phyloP scores from a whole-genome alignment of 129 eudicot genomes.

The Chrysanthemum seticuspe region DNA sequence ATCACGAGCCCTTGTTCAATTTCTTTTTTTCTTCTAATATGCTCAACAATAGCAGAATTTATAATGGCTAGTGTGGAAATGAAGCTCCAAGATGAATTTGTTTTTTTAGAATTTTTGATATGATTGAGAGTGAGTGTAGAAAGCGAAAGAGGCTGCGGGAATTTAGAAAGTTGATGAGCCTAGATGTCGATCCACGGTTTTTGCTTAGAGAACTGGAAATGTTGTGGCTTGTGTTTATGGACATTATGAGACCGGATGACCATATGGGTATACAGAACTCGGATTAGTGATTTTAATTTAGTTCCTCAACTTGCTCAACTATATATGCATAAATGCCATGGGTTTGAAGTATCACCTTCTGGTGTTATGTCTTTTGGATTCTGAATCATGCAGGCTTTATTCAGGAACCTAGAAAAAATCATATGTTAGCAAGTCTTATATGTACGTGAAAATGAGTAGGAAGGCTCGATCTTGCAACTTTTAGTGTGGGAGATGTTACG shows the following conservation, averaged over 20 bases:
- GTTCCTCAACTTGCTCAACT: constrained; percentile 44
- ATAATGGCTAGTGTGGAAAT: constrained; percentile 33
- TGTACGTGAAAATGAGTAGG: too few species aligned
- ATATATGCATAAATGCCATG: constrained; percentile 34
- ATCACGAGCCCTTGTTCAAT: constrained; percentile 17
- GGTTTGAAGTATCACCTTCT: constrained; percentile 15
- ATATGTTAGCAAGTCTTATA: background rate
- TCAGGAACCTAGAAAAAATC: constrained; percentile 29
- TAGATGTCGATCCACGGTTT: constrained; percentile 42
- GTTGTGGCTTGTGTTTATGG: constrained; percentile 32
- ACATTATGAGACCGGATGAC: constrained; percentile 41
- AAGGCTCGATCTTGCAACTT: too few species aligned
- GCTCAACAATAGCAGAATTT: constrained; percentile 31
- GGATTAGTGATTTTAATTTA: constrained; percentile 40
- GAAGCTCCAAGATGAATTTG: constrained; percentile 15
- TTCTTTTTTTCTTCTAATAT: constrained; percentile 30
- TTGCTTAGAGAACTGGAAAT: constrained; percentile 29
- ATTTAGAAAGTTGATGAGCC: constrained; percentile 32
- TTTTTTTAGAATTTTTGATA: constrained; percentile 29
- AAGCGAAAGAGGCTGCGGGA: constrained; percentile 35
- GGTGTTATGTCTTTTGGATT: constrained; percentile 28
- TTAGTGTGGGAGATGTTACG: too few species aligned
- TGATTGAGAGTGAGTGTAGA: constrained; percentile 9
- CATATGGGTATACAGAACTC: constrained; percentile 33
- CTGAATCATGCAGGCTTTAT: constrained; percentile 37